A percentile compares a stretch with the other conserved stretches of the same genome.
Evolutionary conservation across 2,329 filamentous ascomycete species (phyloP).

Genomic region (Mollisiaceae sp.): DNA sequence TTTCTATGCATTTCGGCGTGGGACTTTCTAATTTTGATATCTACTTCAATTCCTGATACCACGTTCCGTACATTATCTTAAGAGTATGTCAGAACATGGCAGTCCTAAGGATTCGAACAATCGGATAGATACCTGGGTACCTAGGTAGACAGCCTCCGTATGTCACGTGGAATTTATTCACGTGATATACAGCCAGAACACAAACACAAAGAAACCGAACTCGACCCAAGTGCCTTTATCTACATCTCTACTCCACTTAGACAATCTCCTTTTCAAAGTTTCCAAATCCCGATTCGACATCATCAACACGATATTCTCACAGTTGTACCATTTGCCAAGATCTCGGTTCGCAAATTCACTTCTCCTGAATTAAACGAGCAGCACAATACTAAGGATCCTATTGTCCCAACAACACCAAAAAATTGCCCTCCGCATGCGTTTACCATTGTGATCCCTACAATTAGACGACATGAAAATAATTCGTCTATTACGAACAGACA

Average conservation of each 20-base stretch:
- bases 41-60: background rate
- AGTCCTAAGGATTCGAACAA: background rate
- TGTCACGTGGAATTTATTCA: too few species aligned
- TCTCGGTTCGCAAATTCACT: background rate
- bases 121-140: background rate
- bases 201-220: too few species aligned
- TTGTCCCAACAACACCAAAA: background rate
- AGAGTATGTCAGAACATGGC: background rate
- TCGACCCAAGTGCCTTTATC: too few species aligned
- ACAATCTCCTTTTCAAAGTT: too few species aligned
- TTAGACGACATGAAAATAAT: background rate
- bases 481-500: background rate
- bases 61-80: background rate
- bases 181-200: too few species aligned
- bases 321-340: background rate
- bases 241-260: too few species aligned
- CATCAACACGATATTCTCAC: background rate
- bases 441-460: background rate
- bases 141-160: background rate
- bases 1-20: background rate
- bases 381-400: background rate
- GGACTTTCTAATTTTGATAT: background rate
- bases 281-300: background rate
- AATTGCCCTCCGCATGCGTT: background rate
- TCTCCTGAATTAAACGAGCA: background rate